phyloP scores from a whole-genome alignment of 148 eudicot genomes.

The Tetragonia tetragonoides region DNA sequence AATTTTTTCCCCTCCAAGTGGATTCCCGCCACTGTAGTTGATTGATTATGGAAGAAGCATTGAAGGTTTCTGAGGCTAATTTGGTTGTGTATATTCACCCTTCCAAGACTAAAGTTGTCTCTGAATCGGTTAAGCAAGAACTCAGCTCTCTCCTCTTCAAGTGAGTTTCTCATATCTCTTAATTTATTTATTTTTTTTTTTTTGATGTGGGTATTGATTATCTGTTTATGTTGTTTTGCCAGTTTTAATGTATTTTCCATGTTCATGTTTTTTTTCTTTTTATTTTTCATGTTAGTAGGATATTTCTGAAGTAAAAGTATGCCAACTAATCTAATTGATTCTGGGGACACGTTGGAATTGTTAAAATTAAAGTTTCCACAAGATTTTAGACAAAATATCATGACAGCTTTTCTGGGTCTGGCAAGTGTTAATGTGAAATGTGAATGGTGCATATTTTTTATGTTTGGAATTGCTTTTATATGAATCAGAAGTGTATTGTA shows the following conservation, averaged over 20 bases:
- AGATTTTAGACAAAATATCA: not conserved
- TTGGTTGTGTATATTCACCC: constrained; percentile 61
- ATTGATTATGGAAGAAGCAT: constrained; percentile 45
- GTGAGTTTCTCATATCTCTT: constrained; percentile 28
- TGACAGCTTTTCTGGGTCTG: not conserved
- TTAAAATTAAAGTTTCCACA: not conserved
- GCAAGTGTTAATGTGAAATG: not conserved
- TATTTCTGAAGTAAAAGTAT: not conserved
- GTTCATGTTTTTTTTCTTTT: not conserved
- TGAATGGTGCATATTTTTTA: not conserved
- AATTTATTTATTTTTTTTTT: not conserved
- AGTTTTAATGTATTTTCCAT: not conserved
- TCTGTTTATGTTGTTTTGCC: not conserved
- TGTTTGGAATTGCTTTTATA: not conserved
- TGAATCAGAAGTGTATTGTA: not conserved
- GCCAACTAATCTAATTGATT: not conserved
- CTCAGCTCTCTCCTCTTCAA: constrained; percentile 69
- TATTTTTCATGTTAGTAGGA: not conserved
- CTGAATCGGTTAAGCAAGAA: constrained; percentile 46
- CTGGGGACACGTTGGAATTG: not conserved
- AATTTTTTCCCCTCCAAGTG: not conserved
- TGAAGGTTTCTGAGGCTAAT: constrained; percentile 50
- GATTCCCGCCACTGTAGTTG: no score
- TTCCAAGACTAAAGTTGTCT: constrained; percentile 49
- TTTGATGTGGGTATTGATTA: not conserved